These are phyloP conservation scores for Cryphonectria japonica DNA, from an alignment of 2,329 filamentous ascomycete species.

Conservation along the genomic window DNA sequence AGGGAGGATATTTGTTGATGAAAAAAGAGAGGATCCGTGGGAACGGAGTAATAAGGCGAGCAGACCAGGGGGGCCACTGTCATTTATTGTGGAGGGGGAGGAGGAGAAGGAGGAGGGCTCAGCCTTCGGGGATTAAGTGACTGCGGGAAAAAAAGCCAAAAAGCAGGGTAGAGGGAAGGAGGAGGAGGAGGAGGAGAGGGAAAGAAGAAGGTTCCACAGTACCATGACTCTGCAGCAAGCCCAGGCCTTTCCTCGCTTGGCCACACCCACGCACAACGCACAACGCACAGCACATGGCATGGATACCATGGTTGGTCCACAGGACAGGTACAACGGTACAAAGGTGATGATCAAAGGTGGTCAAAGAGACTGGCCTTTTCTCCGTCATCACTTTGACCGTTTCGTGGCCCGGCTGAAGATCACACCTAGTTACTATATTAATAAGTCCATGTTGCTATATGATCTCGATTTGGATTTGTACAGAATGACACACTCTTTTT, in stretches of 20 bases:
- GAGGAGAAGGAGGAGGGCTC: conserved; percentile 7
- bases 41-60: neutral
- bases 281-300: conserved; percentile 12
- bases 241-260: neutral
- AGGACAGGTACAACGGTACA: conserved; percentile 11
- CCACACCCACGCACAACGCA: neutral
- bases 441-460: neutral
- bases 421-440: neutral
- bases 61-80: conserved; percentile 14
- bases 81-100: conserved; percentile 21
- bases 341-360: conserved; percentile 12
- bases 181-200: conserved; percentile 8
- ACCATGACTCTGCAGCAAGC: conserved; percentile 16
- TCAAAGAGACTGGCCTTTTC: neutral
- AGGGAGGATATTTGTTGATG: conserved; percentile 16
- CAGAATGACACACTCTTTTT: neutral
- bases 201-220: conserved; percentile 9
- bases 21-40: neutral
- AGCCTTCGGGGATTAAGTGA: conserved; percentile 10
- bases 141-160: neutral
- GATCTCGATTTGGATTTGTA: neutral
- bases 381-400: neutral
- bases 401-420: neutral
- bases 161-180: conserved; percentile 4
- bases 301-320: conserved; percentile 14